Percentiles rank a stretch among this genome's conserved stretches.
Evolutionary conservation across 306 rosid species (phyloP).

Genomic region (Acacia melanoxylon): DNA sequence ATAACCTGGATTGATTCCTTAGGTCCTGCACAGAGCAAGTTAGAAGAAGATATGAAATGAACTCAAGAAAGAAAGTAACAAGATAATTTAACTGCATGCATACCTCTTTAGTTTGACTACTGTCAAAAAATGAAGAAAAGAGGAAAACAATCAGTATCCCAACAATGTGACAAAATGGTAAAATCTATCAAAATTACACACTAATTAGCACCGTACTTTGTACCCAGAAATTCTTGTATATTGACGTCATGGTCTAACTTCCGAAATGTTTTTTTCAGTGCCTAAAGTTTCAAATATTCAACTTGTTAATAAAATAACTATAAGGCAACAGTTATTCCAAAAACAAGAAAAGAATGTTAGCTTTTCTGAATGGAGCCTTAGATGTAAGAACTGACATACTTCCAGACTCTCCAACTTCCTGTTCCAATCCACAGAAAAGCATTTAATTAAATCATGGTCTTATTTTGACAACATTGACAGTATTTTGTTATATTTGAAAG

Average conservation of each 20-base stretch:
- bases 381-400: conserved; percentile 51
- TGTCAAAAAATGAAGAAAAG: conserved; percentile 41
- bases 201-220: conserved; percentile 52
- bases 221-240: conserved; percentile 69
- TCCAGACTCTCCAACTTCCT: conserved; percentile 92
- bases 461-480: not conserved
- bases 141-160: conserved; percentile 1
- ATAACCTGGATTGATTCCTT: conserved; percentile 38
- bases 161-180: not conserved
- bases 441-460: not conserved
- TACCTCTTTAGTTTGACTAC: conserved; percentile 72
- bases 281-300: conserved; percentile 51
- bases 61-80: not conserved
- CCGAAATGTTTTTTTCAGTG: conserved; percentile 75
- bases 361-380: conserved; percentile 4
- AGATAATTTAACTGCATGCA: not conserved
- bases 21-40: conserved; percentile 48
- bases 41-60: not conserved
- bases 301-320: conserved; percentile 33
- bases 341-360: not conserved
- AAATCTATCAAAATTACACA: not conserved
- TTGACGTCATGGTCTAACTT: conserved; percentile 87
- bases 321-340: not conserved
- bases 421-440: conserved; percentile 35
- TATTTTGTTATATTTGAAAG: not conserved